A percentile compares a stretch with the other conserved stretches of the same genome.
Conservation (phyloP, 208 protist genomes). For the Acanthamoeba castellanii region DNA sequence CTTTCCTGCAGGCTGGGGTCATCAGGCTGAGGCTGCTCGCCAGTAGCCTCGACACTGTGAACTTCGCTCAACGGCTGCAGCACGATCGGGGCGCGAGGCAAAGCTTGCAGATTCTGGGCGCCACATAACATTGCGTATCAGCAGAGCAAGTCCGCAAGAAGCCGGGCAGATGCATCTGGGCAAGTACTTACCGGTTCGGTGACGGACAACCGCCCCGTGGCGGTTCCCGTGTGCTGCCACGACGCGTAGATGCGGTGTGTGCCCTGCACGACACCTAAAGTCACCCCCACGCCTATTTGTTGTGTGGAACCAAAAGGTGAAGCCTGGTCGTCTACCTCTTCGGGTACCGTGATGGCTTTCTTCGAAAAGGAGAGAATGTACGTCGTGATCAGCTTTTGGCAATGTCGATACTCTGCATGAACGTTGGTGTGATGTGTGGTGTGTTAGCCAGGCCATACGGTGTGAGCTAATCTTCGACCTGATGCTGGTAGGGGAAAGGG, state of each 20-base stretch:
- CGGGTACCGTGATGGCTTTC: slow-evolving; percentile 16
- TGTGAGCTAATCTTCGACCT: background rate
- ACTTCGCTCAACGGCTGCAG: background rate
- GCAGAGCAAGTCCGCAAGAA: background rate
- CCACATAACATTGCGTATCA: background rate
- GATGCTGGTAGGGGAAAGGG: background rate
- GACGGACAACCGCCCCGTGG: slow-evolving; percentile 41
- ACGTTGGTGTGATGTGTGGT: background rate
- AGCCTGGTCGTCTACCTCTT: background rate
- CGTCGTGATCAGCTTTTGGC: slow-evolving; percentile 45
- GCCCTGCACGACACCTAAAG: background rate
- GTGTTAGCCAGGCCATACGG: background rate
- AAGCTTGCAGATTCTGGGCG: slow-evolving; percentile 45
- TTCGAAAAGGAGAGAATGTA: slow-evolving; percentile 65
- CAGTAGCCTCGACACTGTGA: no score
- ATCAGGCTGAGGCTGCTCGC: background rate
- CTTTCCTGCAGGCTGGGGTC: background rate
- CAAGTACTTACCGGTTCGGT: background rate
- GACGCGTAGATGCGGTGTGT: background rate
- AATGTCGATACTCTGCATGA: slow-evolving; percentile 36
- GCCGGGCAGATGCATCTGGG: background rate
- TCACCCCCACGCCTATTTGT: background rate
- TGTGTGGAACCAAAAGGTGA: background rate
- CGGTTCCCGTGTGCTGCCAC: slow-evolving; percentile 54
- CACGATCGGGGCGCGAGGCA: slow-evolving; percentile 18